Evolutionary conservation across 2,329 filamentous ascomycete genomes (phyloP), one percentile per base, ranked within the genome.

Genomic region (Ceratocystis colombiana): DNA sequence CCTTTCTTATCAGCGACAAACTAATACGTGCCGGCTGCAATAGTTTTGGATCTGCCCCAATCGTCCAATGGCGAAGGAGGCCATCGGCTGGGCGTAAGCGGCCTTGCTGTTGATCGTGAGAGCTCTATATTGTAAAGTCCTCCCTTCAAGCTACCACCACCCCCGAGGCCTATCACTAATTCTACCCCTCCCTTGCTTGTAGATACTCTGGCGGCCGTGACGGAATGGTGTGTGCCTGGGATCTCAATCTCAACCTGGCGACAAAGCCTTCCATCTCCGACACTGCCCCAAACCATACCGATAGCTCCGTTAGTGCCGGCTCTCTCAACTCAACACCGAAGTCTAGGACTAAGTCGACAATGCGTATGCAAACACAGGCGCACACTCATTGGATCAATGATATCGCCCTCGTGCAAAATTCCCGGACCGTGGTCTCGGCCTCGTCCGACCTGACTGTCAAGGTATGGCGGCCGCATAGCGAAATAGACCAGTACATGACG

Each of bases 321-420:
- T 70, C 64, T 63, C 71, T 68, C 65, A 69, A 57, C 71, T 70
- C 69, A 41, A 63, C 71, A 68, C 72, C 74, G 70, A 79, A 76
- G 70, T 72, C 77, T 44, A 77, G 77, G 68, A 73, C 78, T 57
- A 77, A 78, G 20, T 84, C 84, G 63, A 82, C 77, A 28, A 86
- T 87, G 73, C 83, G 84, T 68, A 76, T 81, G 53, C 83, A 85
- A 71, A 82, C 80, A 17, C 82, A 84, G 70, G 91, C 92, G 7
- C 92, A 96, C 75, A 96, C 90, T 63, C 90, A 96, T 76, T 96
- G 92, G 92, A 88, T 96, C 77, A 96, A 96, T 77, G 92, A 96
- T 75, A 89, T 96, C 69, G 84, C 86, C 25, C 82, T 96, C 65
- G 88, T 88, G 6, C 84, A 91, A 73, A 84, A 86, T 72, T 90